Conservation (phyloP, 352 stramenopile genomes). For the Globisporangium barbulae region DNA sequence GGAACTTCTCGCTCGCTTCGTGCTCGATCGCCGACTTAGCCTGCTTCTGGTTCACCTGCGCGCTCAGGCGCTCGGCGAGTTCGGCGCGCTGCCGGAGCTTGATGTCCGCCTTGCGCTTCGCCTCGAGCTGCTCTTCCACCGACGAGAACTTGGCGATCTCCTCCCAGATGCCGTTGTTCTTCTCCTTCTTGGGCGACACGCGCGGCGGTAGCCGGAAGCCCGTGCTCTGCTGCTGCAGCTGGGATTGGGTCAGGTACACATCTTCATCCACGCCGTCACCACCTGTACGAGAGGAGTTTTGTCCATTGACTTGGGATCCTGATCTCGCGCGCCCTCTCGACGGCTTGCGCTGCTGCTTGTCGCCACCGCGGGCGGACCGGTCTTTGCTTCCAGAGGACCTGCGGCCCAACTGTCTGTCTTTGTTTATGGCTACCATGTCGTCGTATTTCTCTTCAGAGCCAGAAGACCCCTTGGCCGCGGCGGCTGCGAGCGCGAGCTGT, state of each 20-base stretch:
- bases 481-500: conserved; percentile 26
- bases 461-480: neutral
- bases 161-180: conserved; percentile 77
- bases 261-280: conserved; percentile 31
- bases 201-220: conserved; percentile 61
- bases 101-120: conserved; percentile 32
- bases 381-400: conserved; percentile 25
- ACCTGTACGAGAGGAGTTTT: neutral
- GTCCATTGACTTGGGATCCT: neutral
- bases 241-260: conserved; percentile 63
- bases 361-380: conserved; percentile 10
- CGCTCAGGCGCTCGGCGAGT: conserved; percentile 42
- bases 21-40: conserved; percentile 32
- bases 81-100: conserved; percentile 28
- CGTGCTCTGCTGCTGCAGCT: conserved; percentile 66
- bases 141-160: conserved; percentile 80
- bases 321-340: neutral
- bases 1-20: conserved; percentile 41
- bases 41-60: conserved; percentile 53
- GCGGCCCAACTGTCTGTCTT: conserved; percentile 19
- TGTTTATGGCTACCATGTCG: neutral
- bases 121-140: conserved; percentile 63
- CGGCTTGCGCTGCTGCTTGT: conserved; percentile 7
- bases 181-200: conserved; percentile 72
- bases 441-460: neutral